A percentile compares a stretch with the other conserved stretches of the same genome.
Conservation (phyloP, 1,139 yeast species). For the Entelexis paramagnoliae region DNA sequence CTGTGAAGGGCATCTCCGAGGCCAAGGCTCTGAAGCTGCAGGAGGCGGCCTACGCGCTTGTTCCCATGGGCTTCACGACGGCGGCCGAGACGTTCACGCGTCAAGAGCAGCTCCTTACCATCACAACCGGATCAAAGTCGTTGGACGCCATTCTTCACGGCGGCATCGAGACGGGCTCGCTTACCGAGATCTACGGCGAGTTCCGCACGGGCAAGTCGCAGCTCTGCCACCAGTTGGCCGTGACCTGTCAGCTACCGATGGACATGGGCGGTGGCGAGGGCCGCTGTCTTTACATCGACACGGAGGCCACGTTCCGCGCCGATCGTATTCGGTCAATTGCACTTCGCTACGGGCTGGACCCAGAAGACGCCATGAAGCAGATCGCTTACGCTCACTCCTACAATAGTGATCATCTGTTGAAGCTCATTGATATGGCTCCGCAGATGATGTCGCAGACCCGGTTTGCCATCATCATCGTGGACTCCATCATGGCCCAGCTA, state of each 20-base stretch:
- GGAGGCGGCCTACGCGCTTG: slow-evolving; percentile 72
- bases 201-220: slow-evolving; percentile 97
- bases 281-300: slow-evolving; percentile 88
- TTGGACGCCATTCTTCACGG: slow-evolving; percentile 91
- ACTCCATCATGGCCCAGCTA: slow-evolving; percentile 91
- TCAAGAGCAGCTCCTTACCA: slow-evolving; percentile 78
- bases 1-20: slow-evolving; percentile 87
- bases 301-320: slow-evolving; percentile 96
- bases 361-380: slow-evolving; percentile 90
- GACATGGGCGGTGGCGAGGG: slow-evolving; percentile 99
- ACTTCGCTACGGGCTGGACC: slow-evolving; percentile 80
- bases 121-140: slow-evolving; percentile 92
- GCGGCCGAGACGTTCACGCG: slow-evolving; percentile 91
- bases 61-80: slow-evolving; percentile 95
- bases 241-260: slow-evolving; percentile 90
- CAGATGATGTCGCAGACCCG: slow-evolving; percentile 94
- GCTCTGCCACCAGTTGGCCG: slow-evolving; percentile 91
- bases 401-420: slow-evolving; percentile 92
- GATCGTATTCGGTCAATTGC: slow-evolving; percentile 83
- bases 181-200: slow-evolving; percentile 95
- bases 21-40: slow-evolving; percentile 85
- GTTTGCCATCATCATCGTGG: slow-evolving; percentile 67
- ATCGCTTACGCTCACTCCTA: slow-evolving; percentile 97
- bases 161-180: slow-evolving; percentile 94
- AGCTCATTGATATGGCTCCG: slow-evolving; percentile 79